A percentile compares a stretch with the other conserved stretches of the same genome.
These are phyloP conservation scores for Hirschfeldia incana DNA, from an alignment of 345 rosid species.

Conservation along the genomic window DNA sequence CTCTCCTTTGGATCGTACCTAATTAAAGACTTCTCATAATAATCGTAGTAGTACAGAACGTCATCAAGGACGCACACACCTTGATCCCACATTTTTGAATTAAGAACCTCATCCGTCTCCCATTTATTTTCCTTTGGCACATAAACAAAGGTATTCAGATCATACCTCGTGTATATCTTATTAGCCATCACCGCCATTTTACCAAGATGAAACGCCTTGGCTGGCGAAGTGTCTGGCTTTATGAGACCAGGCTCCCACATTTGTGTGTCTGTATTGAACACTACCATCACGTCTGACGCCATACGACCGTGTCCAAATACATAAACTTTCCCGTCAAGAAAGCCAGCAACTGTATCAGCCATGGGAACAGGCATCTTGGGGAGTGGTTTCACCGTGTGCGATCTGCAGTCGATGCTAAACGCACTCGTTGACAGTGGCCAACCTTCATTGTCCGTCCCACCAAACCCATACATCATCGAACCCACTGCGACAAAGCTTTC, in stretches of 20 bases:
- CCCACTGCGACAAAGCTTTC: not conserved
- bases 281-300: not conserved
- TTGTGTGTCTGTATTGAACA: slow-evolving; percentile 7
- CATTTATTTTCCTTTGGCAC: not conserved
- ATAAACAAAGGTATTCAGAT: not conserved
- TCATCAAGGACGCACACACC: not conserved
- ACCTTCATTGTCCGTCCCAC: not conserved
- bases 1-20: not conserved
- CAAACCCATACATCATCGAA: not conserved
- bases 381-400: not conserved
- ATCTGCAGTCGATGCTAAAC: not conserved
- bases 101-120: not conserved
- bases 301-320: not conserved
- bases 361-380: not conserved
- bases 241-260: not conserved
- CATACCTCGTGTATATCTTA: not conserved
- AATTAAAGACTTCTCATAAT: not conserved
- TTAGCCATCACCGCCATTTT: not conserved
- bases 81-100: not conserved
- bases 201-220: not conserved
- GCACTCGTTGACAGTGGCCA: not conserved
- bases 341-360: too few species aligned
- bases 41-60: not conserved
- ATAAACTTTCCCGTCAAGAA: not conserved
- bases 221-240: not conserved